Base-by-base conservation (phyloP, 2,329 filamentous ascomycete genomes). In the Neurospora sp. region DNA sequence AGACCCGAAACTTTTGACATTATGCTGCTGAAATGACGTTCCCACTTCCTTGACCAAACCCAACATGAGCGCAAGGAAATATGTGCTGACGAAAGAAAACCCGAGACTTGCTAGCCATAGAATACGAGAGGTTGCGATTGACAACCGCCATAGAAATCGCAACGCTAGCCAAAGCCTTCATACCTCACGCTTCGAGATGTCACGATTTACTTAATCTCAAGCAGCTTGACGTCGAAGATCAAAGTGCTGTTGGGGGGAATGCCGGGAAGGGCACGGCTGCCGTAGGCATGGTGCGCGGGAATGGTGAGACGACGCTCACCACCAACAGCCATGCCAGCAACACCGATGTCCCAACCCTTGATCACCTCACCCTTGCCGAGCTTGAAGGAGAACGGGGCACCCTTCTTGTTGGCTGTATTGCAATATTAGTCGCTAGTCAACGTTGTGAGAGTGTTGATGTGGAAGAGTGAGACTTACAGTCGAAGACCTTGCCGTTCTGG, bases 271-370 rank as follows among this genome's bases (percentile, higher is more conserved):
- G 86, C 84, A 84, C 92, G 91, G 83, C 88, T 93, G 82, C 96
- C 96, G 81, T 99, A 99, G 77, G 91, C 96, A 71, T 95, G 89
- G 77, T 91, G 84, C 67, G 96, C 86, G 67, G 96, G 96, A 77
- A 99, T 93, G 73, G 90, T 94, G 77, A 99, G 86, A 76, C 96
- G 91, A 78, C 96, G 93, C 87, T 99, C 96, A 77, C 93, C 93
- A 78, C 96, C 96, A 75, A 94, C 90, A 76, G 90, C 85, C 93
- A 99, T 97, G 82, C 96, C 96, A 75, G 87, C 86, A 76, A 99
- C 85, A 82, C 96, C 96, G 74, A 98, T 88, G 80, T 99, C 96
- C 96, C 96, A 98, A 76, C 96, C 96, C 87, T 97, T 96, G 85
- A 99, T 99, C 78, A 99, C 96, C 82, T 98, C 93, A 72, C 94